Evolutionary conservation across 106 monocot genomes (phyloP).

Genomic region (Acorus calamus): DNA sequence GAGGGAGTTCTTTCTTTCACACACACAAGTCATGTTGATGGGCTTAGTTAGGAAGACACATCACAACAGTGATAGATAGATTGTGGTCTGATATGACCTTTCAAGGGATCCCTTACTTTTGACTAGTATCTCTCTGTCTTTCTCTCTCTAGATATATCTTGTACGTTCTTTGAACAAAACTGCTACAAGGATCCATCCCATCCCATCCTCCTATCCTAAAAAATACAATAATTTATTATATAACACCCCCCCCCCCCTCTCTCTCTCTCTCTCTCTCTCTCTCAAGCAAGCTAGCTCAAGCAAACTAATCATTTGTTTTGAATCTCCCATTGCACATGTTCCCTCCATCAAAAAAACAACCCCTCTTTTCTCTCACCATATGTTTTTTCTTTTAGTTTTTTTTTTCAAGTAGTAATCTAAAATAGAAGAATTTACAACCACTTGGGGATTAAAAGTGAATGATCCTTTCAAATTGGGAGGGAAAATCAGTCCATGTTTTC

Average conservation of each 20-base stretch:
- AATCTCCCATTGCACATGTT: constrained; percentile 13
- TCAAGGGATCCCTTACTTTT: constrained; percentile 12
- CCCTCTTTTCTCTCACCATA: constrained; percentile 11
- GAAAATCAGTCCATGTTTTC: no score
- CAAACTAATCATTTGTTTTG: constrained; percentile 35
- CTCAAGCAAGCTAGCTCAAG: neutral
- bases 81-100: constrained; percentile 22
- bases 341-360: constrained; percentile 20
- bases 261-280: neutral
- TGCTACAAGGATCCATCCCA: no score
- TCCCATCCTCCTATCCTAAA: no score
- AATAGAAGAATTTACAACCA: neutral
- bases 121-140: constrained; percentile 12
- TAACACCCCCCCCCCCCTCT: neutral
- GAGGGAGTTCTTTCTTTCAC: no score
- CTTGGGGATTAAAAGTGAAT: no score
- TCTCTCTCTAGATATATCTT: neutral
- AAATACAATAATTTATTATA: no score
- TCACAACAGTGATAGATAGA: constrained; percentile 5
- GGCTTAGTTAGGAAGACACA: constrained; percentile 10
- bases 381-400: constrained; percentile 16
- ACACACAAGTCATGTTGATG: neutral
- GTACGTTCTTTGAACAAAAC: neutral
- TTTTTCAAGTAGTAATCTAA: constrained; percentile 8
- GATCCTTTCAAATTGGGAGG: no score